phyloP scores from a whole-genome alignment of 139 green algal genomes.

The Haematococcus sp. region DNA sequence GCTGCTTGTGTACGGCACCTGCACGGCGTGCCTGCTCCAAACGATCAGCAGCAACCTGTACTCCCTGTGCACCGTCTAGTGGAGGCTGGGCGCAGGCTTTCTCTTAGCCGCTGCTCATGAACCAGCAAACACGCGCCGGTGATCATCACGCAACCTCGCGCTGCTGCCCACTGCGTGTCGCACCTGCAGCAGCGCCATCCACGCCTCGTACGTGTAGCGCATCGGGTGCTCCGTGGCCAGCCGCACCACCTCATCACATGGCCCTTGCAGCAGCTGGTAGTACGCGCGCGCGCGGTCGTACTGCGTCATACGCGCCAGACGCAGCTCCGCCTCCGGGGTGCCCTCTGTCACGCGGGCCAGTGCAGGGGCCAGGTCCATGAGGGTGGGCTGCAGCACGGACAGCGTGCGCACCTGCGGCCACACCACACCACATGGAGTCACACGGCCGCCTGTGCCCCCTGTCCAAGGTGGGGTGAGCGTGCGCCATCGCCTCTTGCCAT shows the following conservation, averaged over 20 bases:
- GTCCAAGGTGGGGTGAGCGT: no score
- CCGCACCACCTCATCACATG: constrained; percentile 47
- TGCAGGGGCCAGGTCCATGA: constrained; percentile 26
- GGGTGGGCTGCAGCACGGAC: constrained; percentile 50
- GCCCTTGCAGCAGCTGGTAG: constrained; percentile 45
- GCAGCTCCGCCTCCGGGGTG: background rate
- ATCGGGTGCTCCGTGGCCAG: constrained; percentile 43
- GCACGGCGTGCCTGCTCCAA: no score
- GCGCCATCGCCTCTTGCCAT: no score
- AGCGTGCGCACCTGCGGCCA: constrained; percentile 35
- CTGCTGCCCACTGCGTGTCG: background rate
- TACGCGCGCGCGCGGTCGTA: constrained; percentile 27
- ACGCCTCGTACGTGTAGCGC: constrained; percentile 56
- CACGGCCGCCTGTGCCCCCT: no score
- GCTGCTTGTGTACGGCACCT: no score
- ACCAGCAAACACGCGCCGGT: no score
- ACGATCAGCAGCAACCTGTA: no score
- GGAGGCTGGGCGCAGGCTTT: no score
- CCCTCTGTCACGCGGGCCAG: background rate
- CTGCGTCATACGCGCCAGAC: background rate
- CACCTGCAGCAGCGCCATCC: constrained; percentile 59
- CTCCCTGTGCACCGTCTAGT: no score
- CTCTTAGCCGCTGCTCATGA: no score
- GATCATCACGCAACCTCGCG: no score
- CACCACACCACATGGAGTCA: no score